A percentile compares a stretch with the other conserved stretches of the same genome.
These are phyloP conservation scores for Sporisorium scitamineum DNA, from an alignment of 1,284 basidiomycete species.

Conservation along the genomic window DNA sequence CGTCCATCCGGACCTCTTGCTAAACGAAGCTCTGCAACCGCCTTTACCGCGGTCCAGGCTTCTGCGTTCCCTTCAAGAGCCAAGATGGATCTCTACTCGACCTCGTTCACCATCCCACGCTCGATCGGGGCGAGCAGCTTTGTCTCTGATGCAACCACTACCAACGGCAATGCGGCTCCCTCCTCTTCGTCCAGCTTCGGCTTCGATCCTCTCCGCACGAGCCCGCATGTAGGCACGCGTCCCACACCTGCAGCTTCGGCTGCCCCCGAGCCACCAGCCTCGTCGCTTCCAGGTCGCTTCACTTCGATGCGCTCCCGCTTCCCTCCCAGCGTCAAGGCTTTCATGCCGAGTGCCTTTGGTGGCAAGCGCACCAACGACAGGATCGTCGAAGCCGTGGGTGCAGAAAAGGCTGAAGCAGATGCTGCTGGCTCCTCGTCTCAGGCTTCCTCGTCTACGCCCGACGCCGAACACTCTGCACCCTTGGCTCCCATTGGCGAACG, in stretches of 20 bases:
- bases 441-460: conserved; percentile 1
- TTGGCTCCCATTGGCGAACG: conserved; percentile 41
- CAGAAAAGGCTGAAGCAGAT: conserved; percentile 53
- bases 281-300: conserved; percentile 53
- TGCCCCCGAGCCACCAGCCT: conserved; percentile 46
- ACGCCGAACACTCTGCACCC: conserved; percentile 23
- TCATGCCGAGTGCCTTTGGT: conserved; percentile 64
- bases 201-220: conserved; percentile 12
- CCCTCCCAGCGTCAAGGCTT: conserved; percentile 64
- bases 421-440: conserved; percentile 12
- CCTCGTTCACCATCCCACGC: conserved; percentile 61
- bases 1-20: conserved; percentile 25
- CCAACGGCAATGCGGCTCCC: conserved; percentile 14
- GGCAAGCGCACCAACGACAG: conserved; percentile 62
- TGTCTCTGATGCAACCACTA: conserved; percentile 29
- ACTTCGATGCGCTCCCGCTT: conserved; percentile 65
- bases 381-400: conserved; percentile 60
- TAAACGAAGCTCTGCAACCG: conserved; percentile 17
- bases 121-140: conserved; percentile 39
- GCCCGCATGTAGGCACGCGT: conserved; percentile 11
- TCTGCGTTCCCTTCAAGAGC: conserved; percentile 1
- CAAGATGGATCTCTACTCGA: conserved; percentile 62
- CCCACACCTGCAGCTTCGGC: conserved; percentile 11
- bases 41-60: conserved; percentile 22
- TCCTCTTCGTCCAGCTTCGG: conserved; percentile 26